Base-by-base conservation (phyloP, 495 filamentous ascomycete species). In the Penicillium subrubescens region DNA sequence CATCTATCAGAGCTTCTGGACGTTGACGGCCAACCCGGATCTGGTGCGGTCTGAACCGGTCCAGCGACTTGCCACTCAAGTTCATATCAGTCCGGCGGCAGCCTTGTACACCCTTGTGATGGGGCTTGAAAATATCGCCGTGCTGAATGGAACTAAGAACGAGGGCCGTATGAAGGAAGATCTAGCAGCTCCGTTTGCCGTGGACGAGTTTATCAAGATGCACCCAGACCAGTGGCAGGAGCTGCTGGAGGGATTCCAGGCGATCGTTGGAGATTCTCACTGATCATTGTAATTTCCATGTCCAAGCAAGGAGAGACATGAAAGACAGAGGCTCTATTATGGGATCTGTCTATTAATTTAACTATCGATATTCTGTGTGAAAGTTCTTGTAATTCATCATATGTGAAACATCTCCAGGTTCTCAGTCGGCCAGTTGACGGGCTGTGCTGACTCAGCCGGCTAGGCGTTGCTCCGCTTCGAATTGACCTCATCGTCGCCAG, bases 1-100 rank as follows among this genome's bases (percentile, higher is more conserved):
- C 41, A 70, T 82, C 17, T 94, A 92, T 69, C 90, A 94, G 72
- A 83, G 86, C 23, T 94, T 93, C 76, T 93, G 91, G 91, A 93
- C 89, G 1, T 70, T 95, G 71, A 90, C 86, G 0, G 92, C 84
- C 0, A 94, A 95, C 65, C 85, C 81, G 11, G 73, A 82, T 17
- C 77, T 93, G 50, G 60, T 88, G 33, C 80, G 69, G 46, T 83
- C 79, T 34, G 66, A 66, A 8, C 73, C 83, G 23, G 88, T 93
- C 6, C 66, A 67, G 61, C 71, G 69, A 12, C 68, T 94, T 23
- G 86, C 86, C 15, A 53, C 73, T 15, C 70, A 66, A n/a, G 72
- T 74, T 3, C 67, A 70, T 0, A 84, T 87, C 23, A 81, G 71
- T 7, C 77, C 82, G 2, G 81, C 80, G 23, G 82, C 83, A 44